Conservation (phyloP, 1,284 basidiomycete genomes). For the Somion occarium region DNA sequence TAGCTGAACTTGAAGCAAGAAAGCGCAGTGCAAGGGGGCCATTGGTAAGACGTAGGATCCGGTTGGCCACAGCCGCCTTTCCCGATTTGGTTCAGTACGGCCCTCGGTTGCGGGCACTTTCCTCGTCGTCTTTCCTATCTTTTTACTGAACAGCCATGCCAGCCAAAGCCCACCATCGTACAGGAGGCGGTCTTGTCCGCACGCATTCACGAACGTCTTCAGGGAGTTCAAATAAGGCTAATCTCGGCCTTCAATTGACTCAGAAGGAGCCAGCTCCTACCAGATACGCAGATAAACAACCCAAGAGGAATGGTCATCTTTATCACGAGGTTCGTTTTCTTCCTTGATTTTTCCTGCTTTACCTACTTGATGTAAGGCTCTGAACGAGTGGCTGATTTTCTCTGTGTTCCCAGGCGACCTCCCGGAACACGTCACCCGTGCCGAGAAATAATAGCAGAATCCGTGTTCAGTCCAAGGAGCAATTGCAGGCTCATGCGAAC, state of each 20-base stretch:
- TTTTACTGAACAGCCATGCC: constrained; percentile 37
- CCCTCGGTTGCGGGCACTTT: background rate
- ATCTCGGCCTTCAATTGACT: constrained; percentile 59
- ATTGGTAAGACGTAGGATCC: background rate
- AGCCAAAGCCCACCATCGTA: constrained; percentile 40
- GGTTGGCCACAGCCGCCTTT: constrained; percentile 4
- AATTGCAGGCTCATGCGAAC: constrained; percentile 28
- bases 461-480: constrained; percentile 48
- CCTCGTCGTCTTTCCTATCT: constrained; percentile 10
- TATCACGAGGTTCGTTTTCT: constrained; percentile 38
- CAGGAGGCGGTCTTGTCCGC: constrained; percentile 39
- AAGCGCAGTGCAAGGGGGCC: background rate
- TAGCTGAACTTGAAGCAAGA: background rate
- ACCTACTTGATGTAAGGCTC: constrained; percentile 10
- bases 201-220: constrained; percentile 62
- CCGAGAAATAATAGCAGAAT: constrained; percentile 44
- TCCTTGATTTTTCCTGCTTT: constrained; percentile 10
- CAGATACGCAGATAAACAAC: constrained; percentile 41
- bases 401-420: background rate
- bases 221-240: constrained; percentile 46
- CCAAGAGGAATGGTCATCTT: constrained; percentile 41
- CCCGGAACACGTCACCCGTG: constrained; percentile 32
- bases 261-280: constrained; percentile 48
- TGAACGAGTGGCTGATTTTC: constrained; percentile 9
- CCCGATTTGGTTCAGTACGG: constrained; percentile 5